phyloP scores from a whole-genome alignment of 2,329 filamentous ascomycete species.

The Elsinoe perseae region DNA sequence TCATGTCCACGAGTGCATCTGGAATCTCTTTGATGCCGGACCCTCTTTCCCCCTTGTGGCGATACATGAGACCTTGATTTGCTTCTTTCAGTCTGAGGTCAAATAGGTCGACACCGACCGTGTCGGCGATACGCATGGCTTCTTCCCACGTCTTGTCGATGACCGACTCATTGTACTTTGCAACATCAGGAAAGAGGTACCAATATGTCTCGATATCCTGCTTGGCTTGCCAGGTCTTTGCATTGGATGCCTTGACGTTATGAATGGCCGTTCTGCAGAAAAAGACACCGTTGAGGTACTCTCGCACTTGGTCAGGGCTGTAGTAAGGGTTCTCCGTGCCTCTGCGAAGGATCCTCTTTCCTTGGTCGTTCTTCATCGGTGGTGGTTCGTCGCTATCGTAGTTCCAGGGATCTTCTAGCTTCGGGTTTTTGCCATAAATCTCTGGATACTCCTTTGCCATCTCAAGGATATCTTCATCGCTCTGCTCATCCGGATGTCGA shows the following conservation, averaged over 20 bases:
- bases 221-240: neutral
- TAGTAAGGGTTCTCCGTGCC: constrained; percentile 23
- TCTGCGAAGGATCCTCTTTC: neutral
- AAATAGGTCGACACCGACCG: constrained; percentile 24
- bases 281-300: constrained; percentile 23
- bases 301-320: constrained; percentile 20
- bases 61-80: constrained; percentile 24
- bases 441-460: constrained; percentile 19
- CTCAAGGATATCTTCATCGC: constrained; percentile 19
- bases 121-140: constrained; percentile 26
- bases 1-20: neutral
- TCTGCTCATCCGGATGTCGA: constrained; percentile 22
- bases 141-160: constrained; percentile 21
- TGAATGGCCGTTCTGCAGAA: constrained; percentile 19
- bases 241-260: constrained; percentile 5
- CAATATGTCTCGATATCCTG: constrained; percentile 17
- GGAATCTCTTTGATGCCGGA: neutral
- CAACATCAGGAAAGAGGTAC: constrained; percentile 22
- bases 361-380: constrained; percentile 10
- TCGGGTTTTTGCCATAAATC: constrained; percentile 20
- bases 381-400: constrained; percentile 21
- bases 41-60: constrained; percentile 16
- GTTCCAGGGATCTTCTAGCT: constrained; percentile 18
- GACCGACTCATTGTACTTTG: constrained; percentile 24
- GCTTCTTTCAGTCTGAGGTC: constrained; percentile 15